Conservation (phyloP, 2,329 filamentous ascomycete genomes). For the Aspergillus sp. region DNA sequence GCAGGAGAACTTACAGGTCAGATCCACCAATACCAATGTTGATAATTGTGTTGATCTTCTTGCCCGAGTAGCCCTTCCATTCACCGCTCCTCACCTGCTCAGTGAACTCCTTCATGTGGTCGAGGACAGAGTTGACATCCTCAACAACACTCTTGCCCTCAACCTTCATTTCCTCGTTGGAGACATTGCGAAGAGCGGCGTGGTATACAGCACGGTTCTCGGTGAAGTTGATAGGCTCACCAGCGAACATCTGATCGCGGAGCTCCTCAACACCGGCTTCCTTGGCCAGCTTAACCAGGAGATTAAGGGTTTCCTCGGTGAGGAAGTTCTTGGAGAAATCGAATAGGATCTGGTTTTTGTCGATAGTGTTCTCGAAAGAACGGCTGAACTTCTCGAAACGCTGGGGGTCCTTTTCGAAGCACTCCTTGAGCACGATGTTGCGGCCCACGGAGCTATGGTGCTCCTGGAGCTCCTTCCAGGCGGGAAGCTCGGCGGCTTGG, state of each 20-base stretch:
- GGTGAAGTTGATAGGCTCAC: slow-evolving; percentile 99
- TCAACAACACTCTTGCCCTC: slow-evolving; percentile 92
- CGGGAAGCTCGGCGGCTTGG: slow-evolving; percentile 79
- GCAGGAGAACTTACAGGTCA: slow-evolving; percentile 71
- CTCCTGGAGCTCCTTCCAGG: slow-evolving; percentile 87
- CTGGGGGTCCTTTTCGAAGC: slow-evolving; percentile 82
- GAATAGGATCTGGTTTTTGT: slow-evolving; percentile 85
- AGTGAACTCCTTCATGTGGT: slow-evolving; percentile 98
- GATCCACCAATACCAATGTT: slow-evolving; percentile 98
- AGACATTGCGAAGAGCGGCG: slow-evolving; percentile 85
- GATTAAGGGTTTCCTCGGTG: slow-evolving; percentile 83
- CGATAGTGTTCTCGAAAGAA: slow-evolving; percentile 75
- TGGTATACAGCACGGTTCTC: slow-evolving; percentile 96
- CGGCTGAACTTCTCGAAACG: slow-evolving; percentile 90
- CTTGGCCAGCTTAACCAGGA: slow-evolving; percentile 86
- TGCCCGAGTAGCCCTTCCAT: slow-evolving; percentile 97
- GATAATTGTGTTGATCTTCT: slow-evolving; percentile 94
- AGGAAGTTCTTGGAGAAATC: slow-evolving; percentile 99
- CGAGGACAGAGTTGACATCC: slow-evolving; percentile 83
- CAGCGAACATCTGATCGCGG: slow-evolving; percentile 94
- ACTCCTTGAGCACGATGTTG: slow-evolving; percentile 88
- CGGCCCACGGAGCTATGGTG: slow-evolving; percentile 86
- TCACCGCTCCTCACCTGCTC: slow-evolving; percentile 90
- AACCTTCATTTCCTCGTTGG: slow-evolving; percentile 77
- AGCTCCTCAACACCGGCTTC: slow-evolving; percentile 90